Conservation (phyloP, 768 basidiomycete genomes). For the Trichaptum fuscoviolaceum region DNA sequence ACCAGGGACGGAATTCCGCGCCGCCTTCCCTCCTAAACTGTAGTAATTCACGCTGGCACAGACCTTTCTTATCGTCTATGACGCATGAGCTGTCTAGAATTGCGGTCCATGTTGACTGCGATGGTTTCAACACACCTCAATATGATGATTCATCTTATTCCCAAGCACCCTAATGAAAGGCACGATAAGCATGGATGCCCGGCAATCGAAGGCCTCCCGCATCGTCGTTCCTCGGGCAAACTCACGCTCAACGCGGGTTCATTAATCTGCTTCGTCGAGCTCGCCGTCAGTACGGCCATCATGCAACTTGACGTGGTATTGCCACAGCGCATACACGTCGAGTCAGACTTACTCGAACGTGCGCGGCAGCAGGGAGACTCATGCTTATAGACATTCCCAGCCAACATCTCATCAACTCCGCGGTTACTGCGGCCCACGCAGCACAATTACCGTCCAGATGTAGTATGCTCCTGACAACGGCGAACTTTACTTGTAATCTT, state of each 20-base stretch:
- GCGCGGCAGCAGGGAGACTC: constrained; percentile 1
- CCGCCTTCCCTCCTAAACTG: no score
- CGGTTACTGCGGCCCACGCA: background rate
- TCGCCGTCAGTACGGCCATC: background rate
- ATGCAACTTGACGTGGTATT: background rate
- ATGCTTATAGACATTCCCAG: background rate
- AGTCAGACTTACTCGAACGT: background rate
- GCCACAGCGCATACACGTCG: background rate
- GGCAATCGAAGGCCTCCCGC: background rate
- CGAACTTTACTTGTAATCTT: background rate
- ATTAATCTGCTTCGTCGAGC: background rate
- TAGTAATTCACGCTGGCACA: no score
- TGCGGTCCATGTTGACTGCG: background rate
- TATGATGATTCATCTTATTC: background rate
- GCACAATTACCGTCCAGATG: background rate
- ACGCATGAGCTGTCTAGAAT: background rate
- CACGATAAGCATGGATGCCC: background rate
- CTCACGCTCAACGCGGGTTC: background rate
- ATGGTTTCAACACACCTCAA: background rate
- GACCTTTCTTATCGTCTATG: background rate
- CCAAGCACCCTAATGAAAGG: background rate
- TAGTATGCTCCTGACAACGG: background rate
- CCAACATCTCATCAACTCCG: background rate
- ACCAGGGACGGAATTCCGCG: no score
- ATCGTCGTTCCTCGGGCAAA: background rate